Evolutionary conservation across 2,329 filamentous ascomycete genomes (phyloP).

Genomic region (Sporothrix variecibatus): DNA sequence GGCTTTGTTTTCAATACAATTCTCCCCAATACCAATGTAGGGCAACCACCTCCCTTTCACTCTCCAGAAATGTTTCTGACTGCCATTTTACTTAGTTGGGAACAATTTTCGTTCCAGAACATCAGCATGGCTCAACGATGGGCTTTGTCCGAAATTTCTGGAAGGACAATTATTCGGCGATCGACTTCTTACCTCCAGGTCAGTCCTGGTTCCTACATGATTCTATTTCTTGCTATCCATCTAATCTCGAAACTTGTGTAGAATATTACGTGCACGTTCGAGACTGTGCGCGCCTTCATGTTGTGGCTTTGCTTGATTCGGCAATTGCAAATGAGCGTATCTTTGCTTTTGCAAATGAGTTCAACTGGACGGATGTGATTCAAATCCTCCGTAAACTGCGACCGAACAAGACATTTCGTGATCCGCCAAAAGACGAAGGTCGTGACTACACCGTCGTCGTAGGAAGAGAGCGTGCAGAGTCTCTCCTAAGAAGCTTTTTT

Average conservation of each 20-base stretch:
- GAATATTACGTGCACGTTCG: slow-evolving; percentile 25
- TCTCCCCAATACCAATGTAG: slow-evolving; percentile 18
- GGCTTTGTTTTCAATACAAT: slow-evolving; percentile 32
- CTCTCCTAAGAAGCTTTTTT: slow-evolving; percentile 17
- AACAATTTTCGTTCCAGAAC: slow-evolving; percentile 12
- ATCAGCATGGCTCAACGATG: slow-evolving; percentile 20
- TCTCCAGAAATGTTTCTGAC: background rate
- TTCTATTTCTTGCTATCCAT: background rate
- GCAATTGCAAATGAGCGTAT: slow-evolving; percentile 34
- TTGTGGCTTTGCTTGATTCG: slow-evolving; percentile 34
- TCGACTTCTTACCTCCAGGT: background rate
- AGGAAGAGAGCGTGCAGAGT: background rate
- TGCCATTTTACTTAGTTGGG: slow-evolving; percentile 6
- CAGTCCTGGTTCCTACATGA: background rate
- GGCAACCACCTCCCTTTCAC: background rate
- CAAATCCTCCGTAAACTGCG: slow-evolving; percentile 28
- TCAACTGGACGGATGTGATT: slow-evolving; percentile 33
- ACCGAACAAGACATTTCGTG: slow-evolving; percentile 28
- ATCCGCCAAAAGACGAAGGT: slow-evolving; percentile 20
- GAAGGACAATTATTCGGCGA: slow-evolving; percentile 5
- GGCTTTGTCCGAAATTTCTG: slow-evolving; percentile 10
- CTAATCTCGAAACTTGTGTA: slow-evolving; percentile 1
- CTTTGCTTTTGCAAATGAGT: slow-evolving; percentile 32
- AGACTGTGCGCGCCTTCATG: slow-evolving; percentile 32
- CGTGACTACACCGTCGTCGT: slow-evolving; percentile 12